phyloP scores from a whole-genome alignment of 257 asterid species.

The Petunia secreta region DNA sequence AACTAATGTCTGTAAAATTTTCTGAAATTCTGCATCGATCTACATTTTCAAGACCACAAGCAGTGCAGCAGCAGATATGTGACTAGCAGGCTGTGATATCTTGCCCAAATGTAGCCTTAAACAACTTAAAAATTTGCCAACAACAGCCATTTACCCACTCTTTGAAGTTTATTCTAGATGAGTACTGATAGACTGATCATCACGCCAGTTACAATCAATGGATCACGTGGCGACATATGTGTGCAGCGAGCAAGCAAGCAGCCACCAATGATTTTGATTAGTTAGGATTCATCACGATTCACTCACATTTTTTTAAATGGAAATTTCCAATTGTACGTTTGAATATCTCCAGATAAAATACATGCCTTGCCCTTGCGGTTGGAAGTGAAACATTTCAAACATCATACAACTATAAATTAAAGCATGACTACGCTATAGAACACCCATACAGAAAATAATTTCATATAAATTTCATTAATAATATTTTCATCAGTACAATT shows the following conservation, averaged over 20 bases:
- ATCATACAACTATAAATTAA: slow-evolving; percentile 7
- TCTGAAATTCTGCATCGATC: slow-evolving; percentile 1
- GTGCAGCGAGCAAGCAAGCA: not conserved
- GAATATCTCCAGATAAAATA: slow-evolving; percentile 2
- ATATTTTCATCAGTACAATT: slow-evolving; percentile 46
- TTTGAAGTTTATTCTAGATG: slow-evolving; percentile 11
- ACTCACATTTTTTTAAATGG: slow-evolving; percentile 3
- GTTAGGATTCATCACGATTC: slow-evolving; percentile 15
- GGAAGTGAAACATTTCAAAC: slow-evolving; percentile 24
- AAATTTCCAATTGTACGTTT: slow-evolving; percentile 10
- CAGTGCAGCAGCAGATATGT: not conserved
- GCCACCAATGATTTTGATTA: not conserved
- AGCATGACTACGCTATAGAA: not conserved
- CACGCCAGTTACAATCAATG: not conserved
- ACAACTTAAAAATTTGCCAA: not conserved
- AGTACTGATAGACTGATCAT: not conserved
- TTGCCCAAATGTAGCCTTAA: not conserved
- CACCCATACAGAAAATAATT: not conserved
- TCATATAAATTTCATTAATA: slow-evolving; percentile 26
- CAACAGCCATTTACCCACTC: slow-evolving; percentile 4
- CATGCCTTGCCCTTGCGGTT: not conserved
- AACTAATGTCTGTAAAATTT: not conserved
- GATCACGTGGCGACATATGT: not conserved
- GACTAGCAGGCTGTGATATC: not conserved
- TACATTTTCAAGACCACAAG: slow-evolving; percentile 9